Percentiles rank a stretch among this genome's conserved stretches.
phyloP scores from a whole-genome alignment of 805 yeast genomes.

The Starmera pachycereana region DNA sequence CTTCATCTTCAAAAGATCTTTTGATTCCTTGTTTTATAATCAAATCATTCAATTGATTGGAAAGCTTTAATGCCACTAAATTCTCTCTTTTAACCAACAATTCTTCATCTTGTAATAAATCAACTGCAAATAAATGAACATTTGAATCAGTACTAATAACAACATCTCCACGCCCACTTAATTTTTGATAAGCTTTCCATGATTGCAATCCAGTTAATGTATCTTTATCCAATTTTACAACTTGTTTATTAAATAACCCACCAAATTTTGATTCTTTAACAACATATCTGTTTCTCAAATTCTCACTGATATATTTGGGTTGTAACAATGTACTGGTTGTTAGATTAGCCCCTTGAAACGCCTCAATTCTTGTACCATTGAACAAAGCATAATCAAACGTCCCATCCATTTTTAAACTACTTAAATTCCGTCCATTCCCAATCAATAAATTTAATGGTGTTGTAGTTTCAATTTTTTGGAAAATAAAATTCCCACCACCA shows the following conservation, averaged over 20 bases:
- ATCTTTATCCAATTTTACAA: conserved; percentile 9
- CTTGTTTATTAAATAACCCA: neutral
- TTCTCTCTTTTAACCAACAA: conserved; percentile 35
- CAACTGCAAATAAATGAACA: conserved; percentile 30
- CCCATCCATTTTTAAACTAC: conserved; percentile 39
- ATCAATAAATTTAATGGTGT: conserved; percentile 34
- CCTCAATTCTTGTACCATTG: conserved; percentile 35
- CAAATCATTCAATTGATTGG: conserved; percentile 15
- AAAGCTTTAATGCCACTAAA: conserved; percentile 42
- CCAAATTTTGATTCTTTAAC: neutral
- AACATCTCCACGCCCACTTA: conserved; percentile 49
- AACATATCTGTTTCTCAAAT: conserved; percentile 16
- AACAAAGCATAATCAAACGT: conserved; percentile 53
- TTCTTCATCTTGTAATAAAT: conserved; percentile 35
- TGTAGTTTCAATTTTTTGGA: conserved; percentile 38
- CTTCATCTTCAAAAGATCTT: neutral
- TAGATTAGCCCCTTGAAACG: conserved; percentile 43
- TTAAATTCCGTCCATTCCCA: conserved; percentile 23
- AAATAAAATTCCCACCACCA: conserved; percentile 32
- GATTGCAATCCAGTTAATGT: conserved; percentile 33
- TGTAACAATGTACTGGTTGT: conserved; percentile 24
- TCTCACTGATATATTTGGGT: conserved; percentile 28
- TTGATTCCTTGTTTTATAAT: neutral
- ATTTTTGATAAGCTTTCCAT: conserved; percentile 31
- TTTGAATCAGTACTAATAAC: conserved; percentile 47